Evolutionary conservation across 352 stramenopile genomes (phyloP).

Genomic region (Phytopythium kandeliae): DNA sequence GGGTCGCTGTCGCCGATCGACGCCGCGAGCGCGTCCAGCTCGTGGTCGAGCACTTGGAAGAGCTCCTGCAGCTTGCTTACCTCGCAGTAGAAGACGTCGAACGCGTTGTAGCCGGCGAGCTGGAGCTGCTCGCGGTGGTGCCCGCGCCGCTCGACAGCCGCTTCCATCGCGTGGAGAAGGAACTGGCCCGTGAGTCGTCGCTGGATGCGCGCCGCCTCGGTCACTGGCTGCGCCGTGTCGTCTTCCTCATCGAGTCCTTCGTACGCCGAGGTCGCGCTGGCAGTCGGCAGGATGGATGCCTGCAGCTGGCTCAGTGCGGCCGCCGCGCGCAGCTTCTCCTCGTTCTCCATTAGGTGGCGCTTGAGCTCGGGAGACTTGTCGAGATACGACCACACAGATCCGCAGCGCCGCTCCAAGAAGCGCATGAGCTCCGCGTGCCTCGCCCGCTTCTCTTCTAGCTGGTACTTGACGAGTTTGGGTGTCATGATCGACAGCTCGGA

Average conservation of each 20-base stretch:
- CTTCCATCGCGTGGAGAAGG: conserved; percentile 70
- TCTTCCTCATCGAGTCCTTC: background rate
- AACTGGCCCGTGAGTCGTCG: conserved; percentile 47
- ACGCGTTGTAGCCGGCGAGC: conserved; percentile 76
- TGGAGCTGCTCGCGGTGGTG: conserved; percentile 77
- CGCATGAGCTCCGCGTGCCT: conserved; percentile 51
- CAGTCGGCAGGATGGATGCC: conserved; percentile 36
- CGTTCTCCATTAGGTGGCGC: conserved; percentile 50
- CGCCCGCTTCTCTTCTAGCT: conserved; percentile 74
- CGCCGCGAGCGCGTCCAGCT: conserved; percentile 45
- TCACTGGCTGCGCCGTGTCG: conserved; percentile 3
- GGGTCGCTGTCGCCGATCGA: conserved; percentile 57
- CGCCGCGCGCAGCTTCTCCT: conserved; percentile 73
- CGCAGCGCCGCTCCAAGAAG: conserved; percentile 64
- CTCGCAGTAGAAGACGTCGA: conserved; percentile 88
- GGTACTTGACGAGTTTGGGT: conserved; percentile 80
- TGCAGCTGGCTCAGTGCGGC: conserved; percentile 78
- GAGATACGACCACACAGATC: conserved; percentile 54
- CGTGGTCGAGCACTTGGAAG: conserved; percentile 44
- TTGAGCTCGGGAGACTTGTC: conserved; percentile 42
- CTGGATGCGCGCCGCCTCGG: conserved; percentile 25
- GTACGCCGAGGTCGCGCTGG: background rate
- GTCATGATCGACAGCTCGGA: conserved; percentile 39
- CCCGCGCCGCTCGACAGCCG: conserved; percentile 61
- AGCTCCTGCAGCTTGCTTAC: conserved; percentile 75